Evolutionary conservation across 768 basidiomycete genomes (phyloP).

Genomic region (Lactarius pseudohatsudake): DNA sequence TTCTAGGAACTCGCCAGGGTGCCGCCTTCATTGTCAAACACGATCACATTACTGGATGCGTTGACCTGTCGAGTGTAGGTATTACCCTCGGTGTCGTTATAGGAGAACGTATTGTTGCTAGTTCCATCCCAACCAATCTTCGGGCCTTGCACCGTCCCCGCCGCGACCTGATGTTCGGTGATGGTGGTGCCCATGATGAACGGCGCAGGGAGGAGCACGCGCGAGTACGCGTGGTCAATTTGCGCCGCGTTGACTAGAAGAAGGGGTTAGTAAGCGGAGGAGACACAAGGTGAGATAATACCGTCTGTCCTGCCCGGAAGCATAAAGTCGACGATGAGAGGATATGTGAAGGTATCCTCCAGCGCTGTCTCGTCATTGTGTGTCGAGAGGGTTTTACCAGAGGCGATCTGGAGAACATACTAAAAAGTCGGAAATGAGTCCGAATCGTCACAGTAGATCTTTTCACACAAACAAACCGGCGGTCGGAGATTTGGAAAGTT

Average conservation of each 20-base stretch:
- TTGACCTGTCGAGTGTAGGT: conserved; percentile 50
- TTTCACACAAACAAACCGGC: conserved; percentile 37
- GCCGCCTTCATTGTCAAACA: conserved; percentile 57
- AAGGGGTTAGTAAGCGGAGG: not conserved
- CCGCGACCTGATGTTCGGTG: conserved; percentile 55
- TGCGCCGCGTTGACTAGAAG: conserved; percentile 38
- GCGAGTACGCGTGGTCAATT: conserved; percentile 71
- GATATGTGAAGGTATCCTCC: conserved; percentile 55
- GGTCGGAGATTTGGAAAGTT: conserved; percentile 44
- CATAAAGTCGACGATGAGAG: conserved; percentile 35
- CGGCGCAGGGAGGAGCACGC: conserved; percentile 55
- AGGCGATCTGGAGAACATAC: conserved; percentile 46
- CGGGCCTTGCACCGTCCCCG: conserved; percentile 46
- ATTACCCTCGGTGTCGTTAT: conserved; percentile 47
- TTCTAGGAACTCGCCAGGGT: too few relatives aligned
- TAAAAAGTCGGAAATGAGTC: conserved; percentile 27
- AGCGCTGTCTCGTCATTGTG: conserved; percentile 48
- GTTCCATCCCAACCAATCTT: conserved; percentile 58
- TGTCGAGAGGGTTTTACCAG: conserved; percentile 47
- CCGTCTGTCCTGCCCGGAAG: conserved; percentile 37
- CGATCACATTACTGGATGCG: conserved; percentile 60
- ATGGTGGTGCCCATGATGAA: conserved; percentile 60
- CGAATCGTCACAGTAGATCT: not conserved
- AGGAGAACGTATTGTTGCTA: conserved; percentile 65
- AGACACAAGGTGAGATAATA: not conserved